Evolutionary conservation across 805 yeast genomes (phyloP).

Genomic region (Torulaspora franciscae): DNA sequence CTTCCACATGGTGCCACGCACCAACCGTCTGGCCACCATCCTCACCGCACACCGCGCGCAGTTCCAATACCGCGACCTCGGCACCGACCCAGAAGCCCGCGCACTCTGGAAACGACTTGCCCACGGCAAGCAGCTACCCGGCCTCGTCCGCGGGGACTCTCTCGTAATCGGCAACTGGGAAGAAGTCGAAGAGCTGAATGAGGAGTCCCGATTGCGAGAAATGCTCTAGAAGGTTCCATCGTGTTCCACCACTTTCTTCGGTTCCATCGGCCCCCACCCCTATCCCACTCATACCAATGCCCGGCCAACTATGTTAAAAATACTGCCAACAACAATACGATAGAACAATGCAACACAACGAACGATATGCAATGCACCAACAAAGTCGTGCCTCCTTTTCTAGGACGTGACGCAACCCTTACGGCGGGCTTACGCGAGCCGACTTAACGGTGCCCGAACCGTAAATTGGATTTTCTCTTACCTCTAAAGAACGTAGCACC

Average conservation of each 20-base stretch:
- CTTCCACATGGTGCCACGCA: slow-evolving; percentile 68
- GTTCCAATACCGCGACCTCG: slow-evolving; percentile 69
- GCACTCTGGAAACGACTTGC: slow-evolving; percentile 75
- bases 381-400: no score
- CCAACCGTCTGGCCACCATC: slow-evolving; percentile 70
- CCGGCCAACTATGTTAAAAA: no score
- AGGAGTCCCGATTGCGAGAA: slow-evolving; percentile 61
- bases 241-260: not conserved
- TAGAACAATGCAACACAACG: no score
- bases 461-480: no score
- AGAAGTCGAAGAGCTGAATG: slow-evolving; percentile 82
- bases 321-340: no score
- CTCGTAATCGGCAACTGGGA: slow-evolving; percentile 81
- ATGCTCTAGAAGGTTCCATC: slow-evolving; percentile 48
- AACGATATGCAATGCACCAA: no score
- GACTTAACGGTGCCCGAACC: no score
- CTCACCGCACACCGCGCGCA: slow-evolving; percentile 67
- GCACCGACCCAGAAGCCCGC: slow-evolving; percentile 83
- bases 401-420: no score
- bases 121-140: slow-evolving; percentile 73
- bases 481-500: no score
- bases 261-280: not conserved
- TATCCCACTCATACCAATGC: not conserved
- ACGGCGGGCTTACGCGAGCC: no score
- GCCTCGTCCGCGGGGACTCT: slow-evolving; percentile 75